Base-by-base conservation (phyloP, 2,329 filamentous ascomycete species). In the Xylariaceae sp. region DNA sequence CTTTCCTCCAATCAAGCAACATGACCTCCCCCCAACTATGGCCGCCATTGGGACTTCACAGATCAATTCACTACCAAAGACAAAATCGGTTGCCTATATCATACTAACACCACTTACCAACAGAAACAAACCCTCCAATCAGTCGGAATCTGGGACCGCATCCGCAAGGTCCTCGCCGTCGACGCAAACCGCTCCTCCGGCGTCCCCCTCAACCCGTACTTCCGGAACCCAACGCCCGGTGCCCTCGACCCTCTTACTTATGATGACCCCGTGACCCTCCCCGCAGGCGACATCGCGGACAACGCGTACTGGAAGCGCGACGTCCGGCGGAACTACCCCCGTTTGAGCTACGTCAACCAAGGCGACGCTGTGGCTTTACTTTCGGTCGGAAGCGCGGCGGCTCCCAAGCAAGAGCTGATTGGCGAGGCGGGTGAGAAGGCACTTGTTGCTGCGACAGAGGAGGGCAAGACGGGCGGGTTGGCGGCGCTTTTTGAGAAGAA, bases 241-340 rank as follows among this genome's bases (percentile, higher is more conserved):
- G 76, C 73, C 55, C 73, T 81, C 60, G 83, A 88, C 60, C 87
- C 88, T 27, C 71, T 78, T 46, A 68, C 68, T 48, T 93, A 92
- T 73, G 81, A 87, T 66, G 89, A 95, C 65, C 87, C 88, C 19
- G 86, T 92, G 48, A 94, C 88, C 12, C 48, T 85, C 0, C 89
- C 89, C n/a, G 87, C 89, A 2, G 88, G 79, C 56, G 89, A 95
- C 66, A 83, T 95, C 59, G 89, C 89, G 60, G 88, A 92, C 67
- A 95, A 95, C 72, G 82, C 89, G 29, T 95, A 96, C 75, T 98
- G 90, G 89, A 94, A 95, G 77, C 90, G 93, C 61, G 93, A 98
- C 64, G 68, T 74, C 50, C 86, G 93, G 59, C 81, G 93, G 60
- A 77, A 77, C 60, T 97, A 97, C 72, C 87, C 93, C 23, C 79